Percentiles rank a stretch among this genome's conserved stretches.
These are phyloP conservation scores for Curvularia lunata DNA, from an alignment of 2,329 filamentous ascomycete species.

Conservation along the genomic window DNA sequence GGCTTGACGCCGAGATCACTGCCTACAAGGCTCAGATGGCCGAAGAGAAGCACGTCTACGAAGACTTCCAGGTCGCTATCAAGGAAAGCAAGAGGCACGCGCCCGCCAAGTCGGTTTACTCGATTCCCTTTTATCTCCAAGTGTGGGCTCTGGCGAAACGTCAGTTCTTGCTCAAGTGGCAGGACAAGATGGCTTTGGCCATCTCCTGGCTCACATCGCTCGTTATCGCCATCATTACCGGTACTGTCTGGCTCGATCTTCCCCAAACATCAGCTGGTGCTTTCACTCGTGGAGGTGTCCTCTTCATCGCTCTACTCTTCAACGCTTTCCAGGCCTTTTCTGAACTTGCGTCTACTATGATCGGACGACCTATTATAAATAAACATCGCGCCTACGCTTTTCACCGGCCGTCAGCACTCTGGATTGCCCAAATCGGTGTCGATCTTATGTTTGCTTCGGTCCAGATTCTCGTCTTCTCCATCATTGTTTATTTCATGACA, in stretches of 20 bases:
- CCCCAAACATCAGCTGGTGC: constrained; percentile 69
- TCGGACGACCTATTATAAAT: constrained; percentile 77
- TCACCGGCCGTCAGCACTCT: constrained; percentile 79
- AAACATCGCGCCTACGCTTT: constrained; percentile 87
- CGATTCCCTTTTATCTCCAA: constrained; percentile 81
- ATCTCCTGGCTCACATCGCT: constrained; percentile 76
- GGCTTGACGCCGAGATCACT: constrained; percentile 69
- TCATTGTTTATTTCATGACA: constrained; percentile 60
- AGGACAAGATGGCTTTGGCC: constrained; percentile 78
- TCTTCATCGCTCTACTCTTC: constrained; percentile 82
- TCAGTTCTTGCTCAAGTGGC: constrained; percentile 84
- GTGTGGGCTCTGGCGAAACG: constrained; percentile 83
- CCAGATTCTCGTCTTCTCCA: constrained; percentile 64
- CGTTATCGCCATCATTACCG: constrained; percentile 77
- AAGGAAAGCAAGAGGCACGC: constrained; percentile 79
- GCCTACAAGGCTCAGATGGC: constrained; percentile 70
- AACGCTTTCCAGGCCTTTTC: constrained; percentile 88
- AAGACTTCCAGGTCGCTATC: constrained; percentile 79
- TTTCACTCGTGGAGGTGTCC: constrained; percentile 80
- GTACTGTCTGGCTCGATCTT: constrained; percentile 78
- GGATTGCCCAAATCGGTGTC: constrained; percentile 82
- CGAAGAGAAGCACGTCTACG: constrained; percentile 69
- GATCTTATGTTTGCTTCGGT: constrained; percentile 74
- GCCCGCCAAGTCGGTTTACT: constrained; percentile 76
- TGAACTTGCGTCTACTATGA: constrained; percentile 77